Base-by-base conservation (phyloP, 345 rosid species). In the Schrenkiella parvula region DNA sequence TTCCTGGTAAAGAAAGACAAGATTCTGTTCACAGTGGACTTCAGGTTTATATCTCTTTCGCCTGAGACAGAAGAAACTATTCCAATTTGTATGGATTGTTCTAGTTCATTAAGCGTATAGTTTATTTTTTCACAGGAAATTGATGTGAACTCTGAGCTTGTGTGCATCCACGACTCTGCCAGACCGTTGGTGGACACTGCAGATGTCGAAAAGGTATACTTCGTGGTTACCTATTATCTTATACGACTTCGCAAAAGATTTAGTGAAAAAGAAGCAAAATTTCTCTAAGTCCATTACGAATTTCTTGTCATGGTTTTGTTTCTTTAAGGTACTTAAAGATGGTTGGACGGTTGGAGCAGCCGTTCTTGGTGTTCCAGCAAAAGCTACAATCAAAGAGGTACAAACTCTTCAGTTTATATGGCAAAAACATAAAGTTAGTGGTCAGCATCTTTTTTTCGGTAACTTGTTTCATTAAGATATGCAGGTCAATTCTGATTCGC, bases 341-440 rank as follows among this genome's bases (percentile, higher is more conserved):
- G 96, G 89, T 46, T 81, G 76, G 75, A 25, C 46, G 22, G 79
- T 85, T 73, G 97, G 98, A 78, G 98, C 98, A 76, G 96, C 98
- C 17, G 97, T 91, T 8, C 97, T 91, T 44, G 98, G 98, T 68
- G 97, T 93, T 78, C 96, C 95, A 57, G 85, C 81, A 10, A 93
- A 93, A 83, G 98, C 98, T 80, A 93, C 98, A 41, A 93, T 93
- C 61, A 93, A 93, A 75, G 98, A 93, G 95, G 98, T 90, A 75
- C 41, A 8, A 1, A 9, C 0, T 41, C 73, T 41, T 64, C 15
- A 22, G 28, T 7, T n/a, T 4, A n/a, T 31, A 4, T 11, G 29
- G 9, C n/a, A 29, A 32, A 17, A 34, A 15, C 19, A 17, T 14
- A 23, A 22, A 22, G 19, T 15, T 22, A 29, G 2, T 8, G 13